phyloP scores from a whole-genome alignment of 2,329 filamentous ascomycete genomes.

The Colletotrichum tropicale region DNA sequence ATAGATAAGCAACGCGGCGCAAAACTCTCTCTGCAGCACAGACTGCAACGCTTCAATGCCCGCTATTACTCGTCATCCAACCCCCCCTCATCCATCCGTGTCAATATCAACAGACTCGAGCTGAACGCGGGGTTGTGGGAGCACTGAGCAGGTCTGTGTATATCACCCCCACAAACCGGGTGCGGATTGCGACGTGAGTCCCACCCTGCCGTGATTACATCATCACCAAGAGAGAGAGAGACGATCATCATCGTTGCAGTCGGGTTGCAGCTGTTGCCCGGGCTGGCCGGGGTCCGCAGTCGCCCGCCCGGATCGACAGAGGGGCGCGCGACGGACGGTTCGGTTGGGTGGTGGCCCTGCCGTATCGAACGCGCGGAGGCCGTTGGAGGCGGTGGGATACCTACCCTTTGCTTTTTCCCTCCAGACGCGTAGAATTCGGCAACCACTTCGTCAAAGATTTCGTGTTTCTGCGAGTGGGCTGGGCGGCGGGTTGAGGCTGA shows the following conservation, averaged over 20 bases:
- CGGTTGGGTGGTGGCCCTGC: background rate
- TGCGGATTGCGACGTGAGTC: background rate
- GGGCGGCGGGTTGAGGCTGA: background rate
- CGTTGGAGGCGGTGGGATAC: background rate
- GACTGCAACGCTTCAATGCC: background rate
- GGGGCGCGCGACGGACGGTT: background rate
- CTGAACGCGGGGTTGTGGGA: background rate
- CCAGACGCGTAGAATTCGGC: background rate
- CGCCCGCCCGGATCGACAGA: background rate
- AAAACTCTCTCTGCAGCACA: background rate
- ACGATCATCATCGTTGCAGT: background rate
- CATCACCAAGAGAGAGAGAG: background rate
- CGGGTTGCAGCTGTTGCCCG: background rate
- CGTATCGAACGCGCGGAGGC: background rate
- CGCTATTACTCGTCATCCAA: background rate
- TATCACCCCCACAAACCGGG: background rate
- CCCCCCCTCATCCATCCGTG: background rate
- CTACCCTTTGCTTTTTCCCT: background rate
- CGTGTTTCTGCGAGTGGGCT: background rate
- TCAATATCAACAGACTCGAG: background rate
- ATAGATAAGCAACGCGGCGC: background rate
- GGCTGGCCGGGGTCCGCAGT: background rate
- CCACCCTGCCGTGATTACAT: background rate
- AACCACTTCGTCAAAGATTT: background rate
- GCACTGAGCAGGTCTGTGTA: background rate